A percentile compares a stretch with the other conserved stretches of the same genome.
Evolutionary conservation across 2,329 filamentous ascomycete species (phyloP).

Genomic region (Talaromyces amestolkiae): DNA sequence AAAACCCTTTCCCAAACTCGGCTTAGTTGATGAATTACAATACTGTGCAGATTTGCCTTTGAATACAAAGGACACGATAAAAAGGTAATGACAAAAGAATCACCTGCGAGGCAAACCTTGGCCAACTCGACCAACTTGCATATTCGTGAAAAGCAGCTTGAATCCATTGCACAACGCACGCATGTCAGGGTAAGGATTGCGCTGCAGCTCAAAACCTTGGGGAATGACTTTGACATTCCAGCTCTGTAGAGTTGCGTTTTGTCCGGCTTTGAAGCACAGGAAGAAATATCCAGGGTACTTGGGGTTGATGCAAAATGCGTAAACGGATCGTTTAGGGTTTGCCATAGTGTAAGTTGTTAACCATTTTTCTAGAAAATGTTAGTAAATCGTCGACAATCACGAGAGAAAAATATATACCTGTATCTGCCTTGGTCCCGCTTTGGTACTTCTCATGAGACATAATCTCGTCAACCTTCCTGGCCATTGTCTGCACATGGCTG

Average conservation of each 20-base stretch:
- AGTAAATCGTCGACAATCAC: neutral
- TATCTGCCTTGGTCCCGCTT: constrained; percentile 71
- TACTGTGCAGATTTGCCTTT: constrained; percentile 1
- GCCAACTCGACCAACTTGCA: constrained; percentile 41
- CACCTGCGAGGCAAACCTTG: constrained; percentile 16
- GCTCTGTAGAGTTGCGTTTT: constrained; percentile 67
- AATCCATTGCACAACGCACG: constrained; percentile 93
- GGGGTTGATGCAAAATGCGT: constrained; percentile 91
- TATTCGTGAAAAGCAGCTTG: constrained; percentile 76
- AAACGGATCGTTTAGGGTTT: constrained; percentile 89
- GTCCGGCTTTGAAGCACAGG: constrained; percentile 92
- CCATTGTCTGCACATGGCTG: constrained; percentile 96
- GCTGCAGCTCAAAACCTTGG: constrained; percentile 86
- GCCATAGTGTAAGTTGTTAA: constrained; percentile 92
- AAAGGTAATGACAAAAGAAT: neutral
- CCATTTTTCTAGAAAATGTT: constrained; percentile 71
- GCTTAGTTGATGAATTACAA: constrained; percentile 5
- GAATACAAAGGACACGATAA: neutral
- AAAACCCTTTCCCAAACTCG: constrained; percentile 8
- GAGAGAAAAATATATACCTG: constrained; percentile 58
- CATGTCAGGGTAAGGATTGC: constrained; percentile 91
- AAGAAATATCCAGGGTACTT: constrained; percentile 93
- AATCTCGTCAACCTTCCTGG: constrained; percentile 94
- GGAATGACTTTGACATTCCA: constrained; percentile 91
- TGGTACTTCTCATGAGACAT: constrained; percentile 94